Percentiles rank a stretch among this genome's conserved stretches.
Conservation (phyloP, 2,329 filamentous ascomycete species). For the Chaetoscypha palmicola region DNA sequence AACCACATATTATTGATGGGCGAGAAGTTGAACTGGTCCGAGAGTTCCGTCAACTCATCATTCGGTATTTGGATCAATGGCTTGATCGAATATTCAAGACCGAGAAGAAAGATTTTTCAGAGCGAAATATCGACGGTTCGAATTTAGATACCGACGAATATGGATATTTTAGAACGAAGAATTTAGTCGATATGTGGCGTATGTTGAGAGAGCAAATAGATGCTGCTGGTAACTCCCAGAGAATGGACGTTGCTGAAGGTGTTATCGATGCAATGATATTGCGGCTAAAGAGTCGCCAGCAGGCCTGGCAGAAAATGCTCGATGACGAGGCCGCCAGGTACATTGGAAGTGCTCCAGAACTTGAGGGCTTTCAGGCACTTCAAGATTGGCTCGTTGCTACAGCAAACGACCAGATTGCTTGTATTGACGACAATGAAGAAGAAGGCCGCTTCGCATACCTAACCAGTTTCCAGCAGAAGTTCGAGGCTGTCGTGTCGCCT, state of each 20-base stretch:
- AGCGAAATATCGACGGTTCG: slow-evolving; percentile 63
- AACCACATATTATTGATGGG: slow-evolving; percentile 83
- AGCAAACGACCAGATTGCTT: slow-evolving; percentile 97
- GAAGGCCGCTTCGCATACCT: slow-evolving; percentile 73
- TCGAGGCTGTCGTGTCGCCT: slow-evolving; percentile 72
- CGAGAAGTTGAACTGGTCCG: slow-evolving; percentile 84
- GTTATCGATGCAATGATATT: slow-evolving; percentile 95
- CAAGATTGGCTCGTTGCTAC: slow-evolving; percentile 96
- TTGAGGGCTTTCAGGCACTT: slow-evolving; percentile 67
- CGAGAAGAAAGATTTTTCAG: slow-evolving; percentile 74
- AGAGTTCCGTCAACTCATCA: slow-evolving; percentile 91
- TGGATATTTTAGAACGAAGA: slow-evolving; percentile 86
- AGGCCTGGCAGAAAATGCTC: slow-evolving; percentile 79
- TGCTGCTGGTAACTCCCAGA: slow-evolving; percentile 75
- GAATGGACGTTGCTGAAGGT: slow-evolving; percentile 86
- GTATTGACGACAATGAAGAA: slow-evolving; percentile 86
- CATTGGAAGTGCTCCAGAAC: slow-evolving; percentile 48
- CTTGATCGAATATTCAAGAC: slow-evolving; percentile 85
- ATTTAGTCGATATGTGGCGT: slow-evolving; percentile 89
- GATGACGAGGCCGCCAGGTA: slow-evolving; percentile 78
- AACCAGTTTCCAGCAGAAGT: slow-evolving; percentile 75
- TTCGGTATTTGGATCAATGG: slow-evolving; percentile 94
- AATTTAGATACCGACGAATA: slow-evolving; percentile 83
- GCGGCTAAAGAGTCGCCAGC: slow-evolving; percentile 74
- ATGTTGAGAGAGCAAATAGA: slow-evolving; percentile 92